Conservation (phyloP, 306 rosid species). For the Pterocarpus macrocarpus region DNA sequence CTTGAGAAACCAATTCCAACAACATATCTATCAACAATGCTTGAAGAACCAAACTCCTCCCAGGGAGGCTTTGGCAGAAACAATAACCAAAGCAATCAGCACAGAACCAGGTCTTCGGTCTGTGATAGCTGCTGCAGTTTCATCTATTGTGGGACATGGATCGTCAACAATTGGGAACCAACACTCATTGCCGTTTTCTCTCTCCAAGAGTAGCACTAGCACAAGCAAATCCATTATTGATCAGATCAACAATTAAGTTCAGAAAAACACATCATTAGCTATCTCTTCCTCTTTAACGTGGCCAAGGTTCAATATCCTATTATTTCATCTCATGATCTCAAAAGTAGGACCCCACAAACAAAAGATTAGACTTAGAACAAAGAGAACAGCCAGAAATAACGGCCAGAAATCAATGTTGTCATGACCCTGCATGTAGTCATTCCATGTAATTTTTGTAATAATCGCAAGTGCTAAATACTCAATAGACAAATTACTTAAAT, state of each 20-base stretch:
- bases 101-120: constrained; percentile 65
- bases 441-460: constrained; percentile 7
- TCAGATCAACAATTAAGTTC: constrained; percentile 30
- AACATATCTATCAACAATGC: constrained; percentile 49
- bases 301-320: no score
- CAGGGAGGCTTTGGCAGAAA: constrained; percentile 58
- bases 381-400: constrained; percentile 3
- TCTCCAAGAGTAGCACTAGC: no score
- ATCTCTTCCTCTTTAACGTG: background rate
- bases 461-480: no score
- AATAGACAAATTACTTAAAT: no score
- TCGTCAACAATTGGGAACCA: constrained; percentile 43
- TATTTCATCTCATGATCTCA: no score
- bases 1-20: constrained; percentile 40
- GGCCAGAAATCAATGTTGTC: constrained; percentile 11
- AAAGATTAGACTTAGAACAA: background rate
- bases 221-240: background rate
- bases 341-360: no score
- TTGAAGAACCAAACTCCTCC: constrained; percentile 51
- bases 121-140: constrained; percentile 63
- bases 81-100: constrained; percentile 68
- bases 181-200: background rate
- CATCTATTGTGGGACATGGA: constrained; percentile 62
- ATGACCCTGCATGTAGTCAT: background rate
- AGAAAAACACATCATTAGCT: constrained; percentile 33